Base-by-base conservation (phyloP, 345 rosid species). In the Erysimum cheiranthoides region DNA sequence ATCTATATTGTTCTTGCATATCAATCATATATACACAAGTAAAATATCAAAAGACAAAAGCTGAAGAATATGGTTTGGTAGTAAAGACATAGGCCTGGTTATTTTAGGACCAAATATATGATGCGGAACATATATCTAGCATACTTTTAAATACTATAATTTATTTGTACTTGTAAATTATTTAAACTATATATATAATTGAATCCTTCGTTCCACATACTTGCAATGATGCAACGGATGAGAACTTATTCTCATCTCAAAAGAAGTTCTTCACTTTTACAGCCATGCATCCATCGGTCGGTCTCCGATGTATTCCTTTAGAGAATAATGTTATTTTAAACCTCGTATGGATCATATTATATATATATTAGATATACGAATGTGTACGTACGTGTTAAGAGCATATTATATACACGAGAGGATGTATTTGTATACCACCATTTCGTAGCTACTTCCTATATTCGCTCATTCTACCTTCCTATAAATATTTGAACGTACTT, bases 201-300 rank as follows among this genome's bases (percentile, higher is more conserved):
- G 45, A 62, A 47, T 64, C 39, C 47, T 56, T 61, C n/a, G 51
- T 13, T 32, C 61, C 43, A 38, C 54, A 56, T 64, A 38, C 49
- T 47, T 70, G 60, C 71, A 77, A 65, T 57, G 54, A 57, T 70
- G 60, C 71, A 77, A 65, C 57, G 54, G 38, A 34, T 30, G 72
- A 71, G 80, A 77, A 77, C 45, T 56, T 77, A 77, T 77, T 77
- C 80, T 65, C 80, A 57, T 71, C 68, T 71, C 56, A 77, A 77
- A 77, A 71, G 62, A 39, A 64, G 67, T 39, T 71, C 47, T 7
- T 45, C 65, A 53, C 80, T 65, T 71, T 77, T 47, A 71, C 80
- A 77, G 54, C 76, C 61, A 77, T 57, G 76, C 80, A 71, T 64
- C 72, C 31, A 71, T 71, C 80, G 76, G 57, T 49, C 61, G 72